These are phyloP conservation scores for Phytophthora pseudosyringae DNA, from an alignment of 352 stramenopile genomes.

Conservation along the genomic window DNA sequence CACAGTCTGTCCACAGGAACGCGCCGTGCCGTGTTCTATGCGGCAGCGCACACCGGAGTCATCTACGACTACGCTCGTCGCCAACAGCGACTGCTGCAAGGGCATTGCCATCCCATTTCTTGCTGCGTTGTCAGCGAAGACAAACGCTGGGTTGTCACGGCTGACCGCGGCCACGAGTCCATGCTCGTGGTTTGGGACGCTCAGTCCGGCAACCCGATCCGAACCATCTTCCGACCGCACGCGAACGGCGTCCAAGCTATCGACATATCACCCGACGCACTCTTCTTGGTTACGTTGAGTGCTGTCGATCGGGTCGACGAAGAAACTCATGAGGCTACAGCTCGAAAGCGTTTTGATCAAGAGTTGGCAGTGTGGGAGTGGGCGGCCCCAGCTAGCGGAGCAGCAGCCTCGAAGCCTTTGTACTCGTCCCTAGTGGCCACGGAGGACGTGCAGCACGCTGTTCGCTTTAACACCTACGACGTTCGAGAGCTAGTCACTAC, in stretches of 20 bases:
- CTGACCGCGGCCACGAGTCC: slow-evolving; percentile 83
- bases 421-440: slow-evolving; percentile 78
- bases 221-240: slow-evolving; percentile 92
- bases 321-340: background rate
- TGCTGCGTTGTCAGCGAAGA: slow-evolving; percentile 90
- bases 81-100: slow-evolving; percentile 90
- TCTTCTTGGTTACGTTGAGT: slow-evolving; percentile 90
- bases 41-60: slow-evolving; percentile 91
- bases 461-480: slow-evolving; percentile 92
- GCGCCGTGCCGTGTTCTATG: slow-evolving; percentile 89
- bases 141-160: slow-evolving; percentile 94
- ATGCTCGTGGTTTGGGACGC: slow-evolving; percentile 95
- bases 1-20: slow-evolving; percentile 80
- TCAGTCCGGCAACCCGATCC: slow-evolving; percentile 84
- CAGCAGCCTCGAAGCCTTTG: slow-evolving; percentile 40
- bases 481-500: slow-evolving; percentile 91
- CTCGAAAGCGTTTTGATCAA: slow-evolving; percentile 54
- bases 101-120: slow-evolving; percentile 92
- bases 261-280: slow-evolving; percentile 90
- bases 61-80: slow-evolving; percentile 93
- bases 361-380: slow-evolving; percentile 91
- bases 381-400: slow-evolving; percentile 52
- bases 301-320: slow-evolving; percentile 42
- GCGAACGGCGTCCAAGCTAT: slow-evolving; percentile 77
- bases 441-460: slow-evolving; percentile 75